phyloP scores from a whole-genome alignment of 768 basidiomycete species.

The Piloderma croceum region DNA sequence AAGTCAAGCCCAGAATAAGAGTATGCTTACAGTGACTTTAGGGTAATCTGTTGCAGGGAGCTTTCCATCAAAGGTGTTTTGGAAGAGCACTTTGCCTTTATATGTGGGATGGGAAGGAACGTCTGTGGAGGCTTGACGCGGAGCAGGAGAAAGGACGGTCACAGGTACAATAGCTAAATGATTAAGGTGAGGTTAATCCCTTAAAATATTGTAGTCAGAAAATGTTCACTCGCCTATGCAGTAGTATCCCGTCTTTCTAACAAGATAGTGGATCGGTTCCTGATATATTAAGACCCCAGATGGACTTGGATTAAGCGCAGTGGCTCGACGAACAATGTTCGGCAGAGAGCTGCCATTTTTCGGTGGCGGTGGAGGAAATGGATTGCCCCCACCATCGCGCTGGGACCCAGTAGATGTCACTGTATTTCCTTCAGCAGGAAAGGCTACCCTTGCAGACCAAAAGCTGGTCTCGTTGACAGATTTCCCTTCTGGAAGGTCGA shows the following conservation, averaged over 20 bases:
- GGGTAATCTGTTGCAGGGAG: slow-evolving; percentile 93
- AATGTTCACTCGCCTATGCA: slow-evolving; percentile 70
- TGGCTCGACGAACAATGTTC: slow-evolving; percentile 17
- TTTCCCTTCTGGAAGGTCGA: slow-evolving; percentile 61
- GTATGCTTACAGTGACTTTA: slow-evolving; percentile 77
- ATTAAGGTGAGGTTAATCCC: too few species aligned
- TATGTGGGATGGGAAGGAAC: slow-evolving; percentile 71
- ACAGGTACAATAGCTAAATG: slow-evolving; percentile 78
- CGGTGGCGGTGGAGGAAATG: slow-evolving; percentile 11
- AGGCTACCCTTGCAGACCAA: slow-evolving; percentile 77
- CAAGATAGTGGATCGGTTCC: slow-evolving; percentile 75
- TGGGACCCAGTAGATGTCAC: slow-evolving; percentile 23
- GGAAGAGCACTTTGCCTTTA: slow-evolving; percentile 75
- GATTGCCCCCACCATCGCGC: too few species aligned
- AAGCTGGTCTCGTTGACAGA: slow-evolving; percentile 72
- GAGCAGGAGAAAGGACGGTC: slow-evolving; percentile 51
- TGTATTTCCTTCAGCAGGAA: slow-evolving; percentile 33
- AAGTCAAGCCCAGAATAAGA: background rate
- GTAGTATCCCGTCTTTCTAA: slow-evolving; percentile 89
- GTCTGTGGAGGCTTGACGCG: slow-evolving; percentile 39
- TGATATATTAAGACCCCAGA: slow-evolving; percentile 44
- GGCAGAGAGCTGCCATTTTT: background rate
- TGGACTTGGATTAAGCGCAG: slow-evolving; percentile 42
- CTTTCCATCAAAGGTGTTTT: slow-evolving; percentile 82
- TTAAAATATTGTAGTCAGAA: too few species aligned